Percentiles rank a stretch among this genome's conserved stretches.
Evolutionary conservation across 495 filamentous ascomycete genomes (phyloP).

Genomic region (Neurospora tetraspora): DNA sequence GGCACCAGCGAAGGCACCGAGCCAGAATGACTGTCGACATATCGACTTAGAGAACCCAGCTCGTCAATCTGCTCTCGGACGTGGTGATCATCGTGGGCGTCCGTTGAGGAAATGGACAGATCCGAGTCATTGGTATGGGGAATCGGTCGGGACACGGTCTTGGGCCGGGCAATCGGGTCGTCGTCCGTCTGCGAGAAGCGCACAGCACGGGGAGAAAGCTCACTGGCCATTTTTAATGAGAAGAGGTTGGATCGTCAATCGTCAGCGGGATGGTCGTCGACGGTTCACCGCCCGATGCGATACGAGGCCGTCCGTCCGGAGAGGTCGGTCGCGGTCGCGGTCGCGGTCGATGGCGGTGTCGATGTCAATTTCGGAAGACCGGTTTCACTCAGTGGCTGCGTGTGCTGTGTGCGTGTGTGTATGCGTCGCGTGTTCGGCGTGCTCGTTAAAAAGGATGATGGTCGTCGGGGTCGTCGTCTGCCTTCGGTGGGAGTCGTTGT

Average conservation of each 20-base stretch:
- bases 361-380: not conserved
- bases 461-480: not conserved
- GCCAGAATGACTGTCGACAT: conserved; percentile 26
- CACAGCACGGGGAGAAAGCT: conserved; percentile 40
- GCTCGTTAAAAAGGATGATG: not conserved
- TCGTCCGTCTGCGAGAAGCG: conserved; percentile 39
- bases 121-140: conserved; percentile 51
- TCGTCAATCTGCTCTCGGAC: conserved; percentile 38
- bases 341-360: not conserved
- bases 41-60: conserved; percentile 31
- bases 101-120: conserved; percentile 53
- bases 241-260: not conserved
- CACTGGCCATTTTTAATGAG: conserved; percentile 21
- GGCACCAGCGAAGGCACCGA: conserved; percentile 27
- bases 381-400: not conserved
- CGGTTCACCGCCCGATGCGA: not conserved
- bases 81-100: conserved; percentile 40
- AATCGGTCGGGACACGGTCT: conserved; percentile 31
- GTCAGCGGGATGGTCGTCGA: not conserved
- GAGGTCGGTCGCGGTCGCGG: conserved; percentile 1
- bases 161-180: conserved; percentile 18
- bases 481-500: not conserved
- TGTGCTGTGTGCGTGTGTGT: not conserved
- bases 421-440: not conserved
- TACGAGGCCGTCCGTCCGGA: not conserved